Percentiles rank a stretch among this genome's conserved stretches.
These are phyloP conservation scores for Hortaea sp. DNA, from an alignment of 2,329 filamentous ascomycete species.

Conservation along the genomic window DNA sequence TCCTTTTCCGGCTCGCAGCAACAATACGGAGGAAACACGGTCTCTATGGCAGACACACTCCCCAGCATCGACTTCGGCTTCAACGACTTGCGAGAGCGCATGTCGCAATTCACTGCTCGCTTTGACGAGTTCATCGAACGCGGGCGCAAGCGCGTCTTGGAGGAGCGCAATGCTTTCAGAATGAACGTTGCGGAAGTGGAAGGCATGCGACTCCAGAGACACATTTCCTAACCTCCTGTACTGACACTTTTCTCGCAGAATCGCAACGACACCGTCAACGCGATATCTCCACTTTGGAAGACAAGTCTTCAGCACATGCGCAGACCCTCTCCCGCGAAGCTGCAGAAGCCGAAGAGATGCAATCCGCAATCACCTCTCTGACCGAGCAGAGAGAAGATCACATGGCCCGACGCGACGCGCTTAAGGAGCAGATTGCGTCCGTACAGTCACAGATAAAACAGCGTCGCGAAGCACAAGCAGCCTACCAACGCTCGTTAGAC, in stretches of 20 bases:
- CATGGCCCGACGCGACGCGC: slow-evolving; percentile 43
- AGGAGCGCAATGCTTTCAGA: slow-evolving; percentile 89
- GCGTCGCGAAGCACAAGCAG: slow-evolving; percentile 59
- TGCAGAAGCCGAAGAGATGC: slow-evolving; percentile 59
- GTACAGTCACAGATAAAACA: slow-evolving; percentile 62
- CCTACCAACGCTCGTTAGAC: slow-evolving; percentile 65
- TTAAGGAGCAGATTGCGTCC: slow-evolving; percentile 49
- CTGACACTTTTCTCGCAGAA: slow-evolving; percentile 45
- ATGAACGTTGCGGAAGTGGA: slow-evolving; percentile 83
- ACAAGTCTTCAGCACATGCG: slow-evolving; percentile 60
- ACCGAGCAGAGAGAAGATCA: slow-evolving; percentile 47
- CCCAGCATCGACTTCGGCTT: slow-evolving; percentile 93
- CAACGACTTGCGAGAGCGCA: slow-evolving; percentile 86
- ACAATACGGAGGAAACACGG: slow-evolving; percentile 43
- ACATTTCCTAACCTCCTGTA: too few species aligned
- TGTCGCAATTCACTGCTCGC: slow-evolving; percentile 80
- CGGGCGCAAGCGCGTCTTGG: slow-evolving; percentile 76
- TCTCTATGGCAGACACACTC: slow-evolving; percentile 65
- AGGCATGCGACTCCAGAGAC: slow-evolving; percentile 45
- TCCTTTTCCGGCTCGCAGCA: slow-evolving; percentile 54
- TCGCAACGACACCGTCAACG: slow-evolving; percentile 82
- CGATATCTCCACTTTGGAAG: slow-evolving; percentile 71
- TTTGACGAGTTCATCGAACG: slow-evolving; percentile 94
- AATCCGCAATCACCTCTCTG: slow-evolving; percentile 47
- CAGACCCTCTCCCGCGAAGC: slow-evolving; percentile 68